Base-by-base conservation (phyloP, 1,139 yeast species). In the Ogataea hybrid region DNA sequence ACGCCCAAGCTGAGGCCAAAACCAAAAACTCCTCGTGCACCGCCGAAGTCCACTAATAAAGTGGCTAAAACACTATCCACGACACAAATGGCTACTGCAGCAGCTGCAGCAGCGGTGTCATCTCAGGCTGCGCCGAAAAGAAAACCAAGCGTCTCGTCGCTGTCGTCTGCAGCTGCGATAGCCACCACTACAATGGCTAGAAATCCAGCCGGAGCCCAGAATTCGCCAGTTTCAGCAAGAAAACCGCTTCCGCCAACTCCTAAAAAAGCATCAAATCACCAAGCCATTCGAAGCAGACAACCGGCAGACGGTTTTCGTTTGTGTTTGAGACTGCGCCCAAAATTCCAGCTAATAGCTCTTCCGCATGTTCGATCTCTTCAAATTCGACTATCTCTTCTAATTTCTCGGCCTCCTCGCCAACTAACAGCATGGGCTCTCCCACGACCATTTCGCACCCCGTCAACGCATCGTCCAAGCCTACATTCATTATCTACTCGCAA, bases 61-160 rank as follows among this genome's bases (percentile, higher is more conserved):
- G 11, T 31, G 17, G 41, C 44, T 25, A 52, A 51, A 39, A 35
- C 49, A n/a, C 33, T 50, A 6, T 46, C 53, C n/a, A 50, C 52
- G 12, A 39, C 48, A 7, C 56, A 53, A 28, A 52, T 53, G 56
- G 57, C 57, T 14, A 52, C 56, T 15, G 57, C 57, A 6, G 57
- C 57, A 5, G 57, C 57, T 2, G 56, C 56, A 3, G 56, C 57
- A 7, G 53, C 56, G 16, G 28, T 50, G 5, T 48, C 56, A 5
- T 39, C 49, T 10, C 49, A 44, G 37, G 33, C 50, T 10, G 42
- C 37, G 5, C 46, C 53, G 11, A 35, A 37, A 15, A 41, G 43
- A n/a, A 39, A 44, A 18, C 35, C 47, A 4, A 36, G 38, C 18
- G 21, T 41, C 3, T 32, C 49, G 9, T 42, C 50, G n/a, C 34